These are phyloP conservation scores for Coniochaeta sp. DNA, from an alignment of 2,329 filamentous ascomycete species.

Conservation along the genomic window DNA sequence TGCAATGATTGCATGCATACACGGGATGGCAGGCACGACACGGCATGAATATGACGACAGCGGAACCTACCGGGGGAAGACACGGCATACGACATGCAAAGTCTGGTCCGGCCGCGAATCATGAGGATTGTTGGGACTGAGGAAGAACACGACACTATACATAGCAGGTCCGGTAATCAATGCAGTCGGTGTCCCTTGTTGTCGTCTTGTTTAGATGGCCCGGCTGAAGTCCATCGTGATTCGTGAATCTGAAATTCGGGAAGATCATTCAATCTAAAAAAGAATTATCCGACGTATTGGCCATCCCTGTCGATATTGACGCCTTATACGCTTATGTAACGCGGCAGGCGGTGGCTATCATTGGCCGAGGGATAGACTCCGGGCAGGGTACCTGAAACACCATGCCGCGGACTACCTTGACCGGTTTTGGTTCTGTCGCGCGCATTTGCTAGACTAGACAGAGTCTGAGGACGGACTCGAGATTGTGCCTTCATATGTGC, in stretches of 20 bases:
- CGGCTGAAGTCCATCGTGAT: background rate
- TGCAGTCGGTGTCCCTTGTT: background rate
- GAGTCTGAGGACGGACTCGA: no score
- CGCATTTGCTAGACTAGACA: background rate
- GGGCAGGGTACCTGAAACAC: background rate
- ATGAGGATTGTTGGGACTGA: background rate
- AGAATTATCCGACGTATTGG: slow-evolving; percentile 1
- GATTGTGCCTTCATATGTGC: background rate
- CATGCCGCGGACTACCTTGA: background rate
- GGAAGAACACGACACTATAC: background rate
- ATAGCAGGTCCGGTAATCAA: background rate
- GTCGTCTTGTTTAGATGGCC: background rate
- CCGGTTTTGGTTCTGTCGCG: background rate
- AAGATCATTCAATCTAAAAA: background rate
- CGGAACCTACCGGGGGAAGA: background rate
- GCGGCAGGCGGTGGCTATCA: background rate
- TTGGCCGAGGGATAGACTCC: background rate
- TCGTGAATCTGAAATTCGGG: background rate
- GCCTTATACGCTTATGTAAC: slow-evolving; percentile 1
- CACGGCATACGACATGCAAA: background rate
- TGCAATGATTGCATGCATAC: no score
- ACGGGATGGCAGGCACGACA: background rate
- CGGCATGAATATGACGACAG: slow-evolving; percentile 1
- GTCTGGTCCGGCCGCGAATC: slow-evolving; percentile 1
- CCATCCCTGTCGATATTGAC: background rate